These are phyloP conservation scores for Boletus subparvulus DNA, from an alignment of 768 basidiomycete genomes.

Conservation along the genomic window DNA sequence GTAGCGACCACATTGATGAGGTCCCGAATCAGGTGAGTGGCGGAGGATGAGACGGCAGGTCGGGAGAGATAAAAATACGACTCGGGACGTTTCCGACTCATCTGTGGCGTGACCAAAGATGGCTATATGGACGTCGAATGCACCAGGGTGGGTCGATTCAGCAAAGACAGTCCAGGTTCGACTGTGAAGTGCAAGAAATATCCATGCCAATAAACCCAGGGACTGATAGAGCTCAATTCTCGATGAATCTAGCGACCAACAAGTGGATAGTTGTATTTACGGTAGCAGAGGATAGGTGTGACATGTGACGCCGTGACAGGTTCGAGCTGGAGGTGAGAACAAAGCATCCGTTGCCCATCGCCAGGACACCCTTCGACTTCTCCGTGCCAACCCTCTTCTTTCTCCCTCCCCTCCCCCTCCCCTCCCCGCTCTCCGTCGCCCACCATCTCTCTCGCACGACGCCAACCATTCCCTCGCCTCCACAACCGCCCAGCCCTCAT, in stretches of 20 bases:
- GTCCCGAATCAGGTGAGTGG: neutral
- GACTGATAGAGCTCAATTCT: neutral
- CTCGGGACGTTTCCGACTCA: neutral
- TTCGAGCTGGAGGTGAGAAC: conserved; percentile 23
- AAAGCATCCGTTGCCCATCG: conserved; percentile 16
- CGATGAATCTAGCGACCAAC: neutral
- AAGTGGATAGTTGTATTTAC: no score
- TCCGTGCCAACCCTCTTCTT: neutral
- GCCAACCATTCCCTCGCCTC: neutral
- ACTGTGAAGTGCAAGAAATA: neutral
- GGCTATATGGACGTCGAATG: conserved; percentile 12
- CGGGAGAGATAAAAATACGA: conserved; percentile 10
- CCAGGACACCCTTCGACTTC: conserved; percentile 3
- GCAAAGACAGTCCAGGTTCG: neutral
- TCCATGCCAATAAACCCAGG: neutral
- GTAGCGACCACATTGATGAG: neutral
- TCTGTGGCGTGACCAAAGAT: conserved; percentile 19
- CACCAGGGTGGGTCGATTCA: neutral
- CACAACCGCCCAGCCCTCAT: neutral
- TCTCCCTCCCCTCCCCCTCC: no score
- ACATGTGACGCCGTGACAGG: conserved; percentile 24
- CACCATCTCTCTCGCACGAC: neutral
- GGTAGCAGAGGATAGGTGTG: neutral
- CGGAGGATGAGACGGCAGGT: neutral
- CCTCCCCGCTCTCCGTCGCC: neutral